Percentiles rank a stretch among this genome's conserved stretches.
These are phyloP conservation scores for Phaffomyces thermotolerans DNA, from an alignment of 805 yeast species.

Conservation along the genomic window DNA sequence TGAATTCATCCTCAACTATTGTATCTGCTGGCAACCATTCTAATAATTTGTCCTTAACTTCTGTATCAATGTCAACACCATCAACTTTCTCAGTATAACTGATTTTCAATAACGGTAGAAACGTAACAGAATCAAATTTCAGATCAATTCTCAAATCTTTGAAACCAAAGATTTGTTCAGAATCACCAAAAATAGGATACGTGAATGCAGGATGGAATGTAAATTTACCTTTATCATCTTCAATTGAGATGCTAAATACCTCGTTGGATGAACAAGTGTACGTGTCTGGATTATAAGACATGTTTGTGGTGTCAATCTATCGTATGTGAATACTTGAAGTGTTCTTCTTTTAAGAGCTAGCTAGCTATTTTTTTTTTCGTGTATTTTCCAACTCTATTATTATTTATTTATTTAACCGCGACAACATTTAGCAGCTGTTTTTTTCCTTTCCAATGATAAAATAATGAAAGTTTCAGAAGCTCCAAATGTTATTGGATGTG, in stretches of 20 bases:
- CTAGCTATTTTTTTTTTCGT: no score
- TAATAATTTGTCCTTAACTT: constrained; percentile 47
- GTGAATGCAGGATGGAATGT: constrained; percentile 76
- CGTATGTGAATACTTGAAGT: neutral
- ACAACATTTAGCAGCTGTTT: no score
- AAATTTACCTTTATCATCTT: constrained; percentile 51
- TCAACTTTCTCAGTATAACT: constrained; percentile 48
- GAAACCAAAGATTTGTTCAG: constrained; percentile 84
- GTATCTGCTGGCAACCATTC: constrained; percentile 57
- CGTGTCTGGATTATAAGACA: constrained; percentile 49
- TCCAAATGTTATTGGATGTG: no score
- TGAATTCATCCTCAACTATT: constrained; percentile 52
- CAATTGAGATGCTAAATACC: constrained; percentile 51
- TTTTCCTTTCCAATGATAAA: no score
- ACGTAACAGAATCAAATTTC: constrained; percentile 67
- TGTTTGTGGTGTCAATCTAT: neutral
- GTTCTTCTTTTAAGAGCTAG: no score
- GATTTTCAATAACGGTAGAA: constrained; percentile 64
- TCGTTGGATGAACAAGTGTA: constrained; percentile 77
- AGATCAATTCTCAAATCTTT: constrained; percentile 57
- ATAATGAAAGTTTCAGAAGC: no score
- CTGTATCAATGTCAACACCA: constrained; percentile 37
- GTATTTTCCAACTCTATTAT: no score
- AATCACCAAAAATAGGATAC: constrained; percentile 89
- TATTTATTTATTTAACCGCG: no score